Conservation (phyloP, 306 rosid species). For the Cucurbita maxima region DNA sequence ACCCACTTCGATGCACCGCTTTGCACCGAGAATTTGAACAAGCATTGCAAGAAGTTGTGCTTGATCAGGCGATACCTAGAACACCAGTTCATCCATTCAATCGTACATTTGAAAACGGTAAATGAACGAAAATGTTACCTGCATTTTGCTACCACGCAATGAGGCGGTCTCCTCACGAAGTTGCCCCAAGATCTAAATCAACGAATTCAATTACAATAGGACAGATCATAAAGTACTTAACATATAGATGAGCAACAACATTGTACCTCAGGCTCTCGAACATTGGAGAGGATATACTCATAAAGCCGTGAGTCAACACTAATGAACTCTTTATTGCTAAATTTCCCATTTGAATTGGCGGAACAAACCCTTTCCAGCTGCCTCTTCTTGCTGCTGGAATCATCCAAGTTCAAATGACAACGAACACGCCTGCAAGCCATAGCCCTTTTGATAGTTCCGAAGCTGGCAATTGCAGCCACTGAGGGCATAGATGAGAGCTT, state of each 20-base stretch:
- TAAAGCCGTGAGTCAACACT: conserved; percentile 58
- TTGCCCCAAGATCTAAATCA: conserved; percentile 53
- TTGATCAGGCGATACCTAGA: conserved; percentile 91
- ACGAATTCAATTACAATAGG: conserved; percentile 15
- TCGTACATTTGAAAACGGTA: background rate
- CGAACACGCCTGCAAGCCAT: conserved; percentile 9
- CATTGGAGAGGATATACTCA: conserved; percentile 62
- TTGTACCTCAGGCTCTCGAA: conserved; percentile 81
- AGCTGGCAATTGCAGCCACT: conserved; percentile 2
- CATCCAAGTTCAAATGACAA: conserved; percentile 7
- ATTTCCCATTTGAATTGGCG: conserved; percentile 37
- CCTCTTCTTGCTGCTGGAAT: conserved; percentile 20
- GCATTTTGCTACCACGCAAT: conserved; percentile 83
- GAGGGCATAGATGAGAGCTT: conserved; percentile 18
- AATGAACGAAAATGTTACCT: conserved; percentile 22
- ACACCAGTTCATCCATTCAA: conserved; percentile 10
- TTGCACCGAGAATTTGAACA: conserved; percentile 82
- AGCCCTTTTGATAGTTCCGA: background rate
- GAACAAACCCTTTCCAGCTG: conserved; percentile 23
- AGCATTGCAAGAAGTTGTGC: conserved; percentile 90
- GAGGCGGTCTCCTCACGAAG: conserved; percentile 86
- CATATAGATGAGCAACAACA: background rate
- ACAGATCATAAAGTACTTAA: conserved; percentile 1
- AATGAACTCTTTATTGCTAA: conserved; percentile 62
- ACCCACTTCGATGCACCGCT: conserved; percentile 89